Evolutionary conservation across 2,329 filamentous ascomycete species (phyloP).

Genomic region (Rugonectria rugulosa): DNA sequence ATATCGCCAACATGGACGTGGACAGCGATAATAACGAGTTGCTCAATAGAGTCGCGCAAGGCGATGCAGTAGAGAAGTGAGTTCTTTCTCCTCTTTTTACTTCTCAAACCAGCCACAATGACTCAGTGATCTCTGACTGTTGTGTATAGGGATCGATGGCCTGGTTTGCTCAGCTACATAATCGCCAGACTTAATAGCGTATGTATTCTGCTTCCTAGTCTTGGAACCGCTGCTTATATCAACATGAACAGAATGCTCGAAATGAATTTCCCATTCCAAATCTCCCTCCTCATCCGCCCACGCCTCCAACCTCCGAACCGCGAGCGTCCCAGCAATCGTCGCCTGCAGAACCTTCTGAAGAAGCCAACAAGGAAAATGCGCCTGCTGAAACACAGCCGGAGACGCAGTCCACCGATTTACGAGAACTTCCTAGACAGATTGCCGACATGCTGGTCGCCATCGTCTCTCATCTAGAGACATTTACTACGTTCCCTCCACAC

Average conservation of each 20-base stretch:
- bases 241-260: constrained; percentile 70
- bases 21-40: constrained; percentile 61
- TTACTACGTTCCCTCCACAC: constrained; percentile 81
- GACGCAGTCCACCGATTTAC: constrained; percentile 43
- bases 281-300: constrained; percentile 54
- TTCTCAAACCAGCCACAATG: too few relatives aligned
- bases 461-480: constrained; percentile 69
- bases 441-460: constrained; percentile 69
- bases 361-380: constrained; percentile 74
- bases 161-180: constrained; percentile 68
- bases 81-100: constrained; percentile 36
- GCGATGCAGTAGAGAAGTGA: constrained; percentile 64
- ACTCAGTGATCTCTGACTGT: constrained; percentile 31
- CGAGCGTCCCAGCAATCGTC: constrained; percentile 53
- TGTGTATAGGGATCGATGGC: constrained; percentile 71
- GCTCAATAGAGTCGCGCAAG: constrained; percentile 57
- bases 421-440: constrained; percentile 69
- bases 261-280: constrained; percentile 78
- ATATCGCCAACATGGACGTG: constrained; percentile 58
- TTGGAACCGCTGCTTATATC: constrained; percentile 7
- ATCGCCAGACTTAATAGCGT: constrained; percentile 73
- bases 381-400: constrained; percentile 51
- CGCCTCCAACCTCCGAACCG: constrained; percentile 50
- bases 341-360: constrained; percentile 60
- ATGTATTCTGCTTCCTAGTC: constrained; percentile 14